A percentile compares a stretch with the other conserved stretches of the same genome.
Evolutionary conservation across 768 basidiomycete genomes (phyloP).

Genomic region (Coprinopsis sp.): DNA sequence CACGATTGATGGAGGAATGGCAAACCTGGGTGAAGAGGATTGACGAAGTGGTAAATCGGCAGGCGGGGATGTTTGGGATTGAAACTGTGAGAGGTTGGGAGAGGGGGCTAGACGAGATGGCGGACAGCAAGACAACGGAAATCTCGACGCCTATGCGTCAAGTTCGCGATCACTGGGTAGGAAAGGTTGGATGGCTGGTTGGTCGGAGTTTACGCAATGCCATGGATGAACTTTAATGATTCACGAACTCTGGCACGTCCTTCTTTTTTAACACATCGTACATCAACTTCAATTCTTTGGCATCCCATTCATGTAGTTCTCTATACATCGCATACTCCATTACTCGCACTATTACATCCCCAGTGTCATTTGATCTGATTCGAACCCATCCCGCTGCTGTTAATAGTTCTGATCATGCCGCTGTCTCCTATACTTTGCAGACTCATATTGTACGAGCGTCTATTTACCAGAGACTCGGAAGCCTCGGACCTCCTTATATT

Average conservation of each 20-base stretch:
- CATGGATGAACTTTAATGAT: constrained; percentile 28
- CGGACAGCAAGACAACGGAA: constrained; percentile 42
- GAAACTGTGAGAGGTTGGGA: constrained; percentile 71
- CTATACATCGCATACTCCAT: constrained; percentile 1
- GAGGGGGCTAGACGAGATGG: constrained; percentile 61
- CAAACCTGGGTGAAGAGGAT: constrained; percentile 68
- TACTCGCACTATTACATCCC: too few relatives aligned
- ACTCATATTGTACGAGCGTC: too few relatives aligned
- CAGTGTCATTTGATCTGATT: background rate
- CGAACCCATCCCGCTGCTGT: too few relatives aligned
- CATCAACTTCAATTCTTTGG: too few relatives aligned
- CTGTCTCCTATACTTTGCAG: too few relatives aligned
- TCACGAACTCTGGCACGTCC: constrained; percentile 2
- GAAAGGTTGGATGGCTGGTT: constrained; percentile 76
- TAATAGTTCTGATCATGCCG: too few relatives aligned
- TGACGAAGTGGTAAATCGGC: constrained; percentile 62
- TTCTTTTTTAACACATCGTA: background rate
- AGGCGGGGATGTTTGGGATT: constrained; percentile 76
- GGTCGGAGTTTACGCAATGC: constrained; percentile 37
- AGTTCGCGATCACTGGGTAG: constrained; percentile 60
- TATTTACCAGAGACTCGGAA: too few relatives aligned
- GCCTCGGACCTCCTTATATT: too few relatives aligned
- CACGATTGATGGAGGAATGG: constrained; percentile 73
- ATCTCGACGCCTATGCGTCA: constrained; percentile 33
- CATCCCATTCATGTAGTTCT: constrained; percentile 1